These are phyloP conservation scores for Gossypium davidsonii DNA, from an alignment of 441 rosid genomes.

Conservation along the genomic window DNA sequence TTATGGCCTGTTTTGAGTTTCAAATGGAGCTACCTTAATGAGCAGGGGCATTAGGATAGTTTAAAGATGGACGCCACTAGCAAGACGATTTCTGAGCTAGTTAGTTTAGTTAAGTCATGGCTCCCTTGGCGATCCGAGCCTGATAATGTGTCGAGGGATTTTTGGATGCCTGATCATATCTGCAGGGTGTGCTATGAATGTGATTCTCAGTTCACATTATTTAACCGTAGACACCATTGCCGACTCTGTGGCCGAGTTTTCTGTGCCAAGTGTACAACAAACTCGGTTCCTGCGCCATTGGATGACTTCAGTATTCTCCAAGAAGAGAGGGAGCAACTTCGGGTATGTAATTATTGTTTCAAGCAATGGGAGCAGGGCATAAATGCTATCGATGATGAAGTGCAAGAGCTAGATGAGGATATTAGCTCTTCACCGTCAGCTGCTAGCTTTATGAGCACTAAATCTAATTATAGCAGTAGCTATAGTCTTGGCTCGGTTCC, in stretches of 20 bases:
- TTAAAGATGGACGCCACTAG: slow-evolving; percentile 57
- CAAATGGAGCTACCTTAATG: slow-evolving; percentile 66
- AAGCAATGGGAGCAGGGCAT: slow-evolving; percentile 62
- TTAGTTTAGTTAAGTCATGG: slow-evolving; percentile 58
- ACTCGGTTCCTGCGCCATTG: slow-evolving; percentile 57
- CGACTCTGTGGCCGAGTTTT: slow-evolving; percentile 89
- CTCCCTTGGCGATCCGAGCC: slow-evolving; percentile 79
- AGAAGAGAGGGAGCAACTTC: slow-evolving; percentile 71
- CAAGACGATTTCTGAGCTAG: slow-evolving; percentile 56
- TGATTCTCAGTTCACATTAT: slow-evolving; percentile 71
- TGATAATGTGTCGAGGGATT: slow-evolving; percentile 72
- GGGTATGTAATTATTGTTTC: slow-evolving; percentile 92
- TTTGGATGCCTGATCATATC: slow-evolving; percentile 99
- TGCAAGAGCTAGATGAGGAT: slow-evolving; percentile 39
- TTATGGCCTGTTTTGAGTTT: slow-evolving; percentile 28
- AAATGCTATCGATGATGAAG: slow-evolving; percentile 43
- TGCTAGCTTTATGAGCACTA: slow-evolving; percentile 60
- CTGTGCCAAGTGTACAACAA: slow-evolving; percentile 86
- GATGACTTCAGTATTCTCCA: slow-evolving; percentile 34
- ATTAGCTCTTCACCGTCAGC: slow-evolving; percentile 53
- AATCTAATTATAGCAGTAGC: slow-evolving; percentile 51
- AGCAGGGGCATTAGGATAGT: slow-evolving; percentile 33
- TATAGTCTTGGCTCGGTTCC: slow-evolving; percentile 57
- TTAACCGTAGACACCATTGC: slow-evolving; percentile 89
- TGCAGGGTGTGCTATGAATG: slow-evolving; percentile 97